phyloP scores from a whole-genome alignment of 2,329 filamentous ascomycete genomes.

The Fusarium anguioides region DNA sequence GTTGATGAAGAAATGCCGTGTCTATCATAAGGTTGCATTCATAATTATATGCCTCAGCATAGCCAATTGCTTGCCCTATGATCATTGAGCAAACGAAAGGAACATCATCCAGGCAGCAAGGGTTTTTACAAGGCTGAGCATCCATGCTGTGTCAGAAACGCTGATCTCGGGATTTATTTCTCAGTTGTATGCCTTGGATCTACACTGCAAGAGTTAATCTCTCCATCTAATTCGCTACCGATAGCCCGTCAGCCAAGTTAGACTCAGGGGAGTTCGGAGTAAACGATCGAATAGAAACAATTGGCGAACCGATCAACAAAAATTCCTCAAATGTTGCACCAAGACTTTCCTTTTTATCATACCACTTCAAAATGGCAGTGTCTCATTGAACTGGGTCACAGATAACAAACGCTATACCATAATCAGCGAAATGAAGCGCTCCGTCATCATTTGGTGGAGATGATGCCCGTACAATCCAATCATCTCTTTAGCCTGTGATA shows the following conservation, averaged over 20 bases:
- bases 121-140: slow-evolving; percentile 24
- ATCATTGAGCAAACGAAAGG: not conserved
- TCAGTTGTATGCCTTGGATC: slow-evolving; percentile 6
- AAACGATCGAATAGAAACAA: not conserved
- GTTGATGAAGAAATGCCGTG: not conserved
- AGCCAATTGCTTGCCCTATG: not conserved
- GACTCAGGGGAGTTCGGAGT: not conserved
- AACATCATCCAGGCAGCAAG: not conserved
- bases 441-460: slow-evolving; percentile 6
- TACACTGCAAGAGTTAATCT: not conserved
- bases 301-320: not conserved
- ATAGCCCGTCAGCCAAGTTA: not conserved
- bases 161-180: slow-evolving; percentile 7
- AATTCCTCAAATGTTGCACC: not conserved
- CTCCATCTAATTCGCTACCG: not conserved
- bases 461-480: not conserved
- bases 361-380: not conserved
- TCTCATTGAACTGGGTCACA: not conserved
- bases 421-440: slow-evolving; percentile 26
- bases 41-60: too few relatives aligned
- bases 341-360: not conserved
- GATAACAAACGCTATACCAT: slow-evolving; percentile 18
- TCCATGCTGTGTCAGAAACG: not conserved
- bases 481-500: not conserved
- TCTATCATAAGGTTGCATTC: too few relatives aligned